These are phyloP conservation scores for Juncus inflexus DNA, from an alignment of 176 grass and related monocot genomes.

Conservation along the genomic window DNA sequence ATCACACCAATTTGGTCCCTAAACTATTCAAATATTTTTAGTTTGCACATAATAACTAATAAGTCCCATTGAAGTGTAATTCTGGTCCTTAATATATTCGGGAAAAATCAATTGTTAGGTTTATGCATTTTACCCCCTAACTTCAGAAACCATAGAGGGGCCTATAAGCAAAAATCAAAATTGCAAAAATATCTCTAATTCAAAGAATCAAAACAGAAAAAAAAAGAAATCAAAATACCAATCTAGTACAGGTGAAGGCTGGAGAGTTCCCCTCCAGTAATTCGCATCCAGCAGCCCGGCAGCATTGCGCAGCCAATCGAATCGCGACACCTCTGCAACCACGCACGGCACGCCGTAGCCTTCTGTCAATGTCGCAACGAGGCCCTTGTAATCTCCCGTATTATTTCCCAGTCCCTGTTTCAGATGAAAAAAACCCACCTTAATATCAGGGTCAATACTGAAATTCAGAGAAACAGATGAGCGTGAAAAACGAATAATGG, in stretches of 20 bases:
- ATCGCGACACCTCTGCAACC: constrained; percentile 63
- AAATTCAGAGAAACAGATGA: not conserved
- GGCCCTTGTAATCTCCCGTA: constrained; percentile 62
- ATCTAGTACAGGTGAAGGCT: constrained; percentile 67
- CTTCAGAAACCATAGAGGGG: not conserved
- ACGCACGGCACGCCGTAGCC: constrained; percentile 58
- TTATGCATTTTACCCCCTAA: too few species aligned
- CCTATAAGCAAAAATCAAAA: not conserved
- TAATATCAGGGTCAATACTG: not conserved
- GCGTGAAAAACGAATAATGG: not conserved
- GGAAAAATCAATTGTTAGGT: too few species aligned
- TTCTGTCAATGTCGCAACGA: constrained; percentile 49
- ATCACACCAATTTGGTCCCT: not conserved
- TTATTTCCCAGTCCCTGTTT: constrained; percentile 93
- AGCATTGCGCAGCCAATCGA: constrained; percentile 88
- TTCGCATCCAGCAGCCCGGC: constrained; percentile 54
- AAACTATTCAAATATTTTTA: not conserved
- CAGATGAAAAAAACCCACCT: not conserved
- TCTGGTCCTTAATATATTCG: too few species aligned
- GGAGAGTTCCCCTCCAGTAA: constrained; percentile 81
- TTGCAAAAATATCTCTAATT: not conserved
- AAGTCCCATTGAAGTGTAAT: not conserved
- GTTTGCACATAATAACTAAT: not conserved
- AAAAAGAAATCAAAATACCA: constrained; percentile 36
- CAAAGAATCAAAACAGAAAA: not conserved